Percentiles rank a stretch among this genome's conserved stretches.
phyloP scores from a whole-genome alignment of 345 rosid genomes.

The Brassica napus region DNA sequence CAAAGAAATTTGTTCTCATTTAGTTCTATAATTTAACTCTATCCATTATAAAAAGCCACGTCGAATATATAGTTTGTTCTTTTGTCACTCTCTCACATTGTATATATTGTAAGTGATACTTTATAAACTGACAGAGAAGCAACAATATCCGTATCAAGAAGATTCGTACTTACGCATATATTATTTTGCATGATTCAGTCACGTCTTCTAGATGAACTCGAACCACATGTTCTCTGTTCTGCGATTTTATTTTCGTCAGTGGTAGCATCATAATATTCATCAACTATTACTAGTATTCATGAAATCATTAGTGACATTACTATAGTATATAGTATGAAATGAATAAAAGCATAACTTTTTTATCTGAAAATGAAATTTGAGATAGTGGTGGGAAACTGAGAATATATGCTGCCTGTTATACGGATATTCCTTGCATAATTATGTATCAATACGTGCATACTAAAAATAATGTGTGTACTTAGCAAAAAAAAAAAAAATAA shows the following conservation, averaged over 20 bases:
- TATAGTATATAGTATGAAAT: not conserved
- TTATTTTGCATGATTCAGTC: constrained; percentile 3
- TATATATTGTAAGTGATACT: not conserved
- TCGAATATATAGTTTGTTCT: not conserved
- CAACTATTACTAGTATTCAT: not conserved
- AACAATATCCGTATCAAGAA: constrained; percentile 14
- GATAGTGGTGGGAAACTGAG: constrained; percentile 27
- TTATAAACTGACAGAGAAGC: not conserved
- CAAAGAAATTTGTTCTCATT: not conserved
- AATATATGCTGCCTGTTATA: constrained; percentile 25
- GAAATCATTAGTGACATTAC: not conserved
- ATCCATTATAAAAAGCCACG: not conserved
- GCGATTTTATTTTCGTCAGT: constrained; percentile 10
- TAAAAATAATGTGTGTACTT: constrained; percentile 2
- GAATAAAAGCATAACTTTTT: constrained; percentile 20
- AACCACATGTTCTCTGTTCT: constrained; percentile 17
- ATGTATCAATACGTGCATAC: constrained; percentile 16
- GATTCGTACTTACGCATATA: constrained; percentile 27
- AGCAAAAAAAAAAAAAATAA: too few species aligned
- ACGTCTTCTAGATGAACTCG: constrained; percentile 21
- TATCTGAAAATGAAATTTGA: constrained; percentile 29
- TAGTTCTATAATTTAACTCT: not conserved
- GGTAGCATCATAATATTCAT: not conserved
- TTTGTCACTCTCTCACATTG: constrained; percentile 4
- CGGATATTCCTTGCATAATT: constrained; percentile 28